Conservation (phyloP, 73 alveolate species). For the Durusdinium trenchii region DNA sequence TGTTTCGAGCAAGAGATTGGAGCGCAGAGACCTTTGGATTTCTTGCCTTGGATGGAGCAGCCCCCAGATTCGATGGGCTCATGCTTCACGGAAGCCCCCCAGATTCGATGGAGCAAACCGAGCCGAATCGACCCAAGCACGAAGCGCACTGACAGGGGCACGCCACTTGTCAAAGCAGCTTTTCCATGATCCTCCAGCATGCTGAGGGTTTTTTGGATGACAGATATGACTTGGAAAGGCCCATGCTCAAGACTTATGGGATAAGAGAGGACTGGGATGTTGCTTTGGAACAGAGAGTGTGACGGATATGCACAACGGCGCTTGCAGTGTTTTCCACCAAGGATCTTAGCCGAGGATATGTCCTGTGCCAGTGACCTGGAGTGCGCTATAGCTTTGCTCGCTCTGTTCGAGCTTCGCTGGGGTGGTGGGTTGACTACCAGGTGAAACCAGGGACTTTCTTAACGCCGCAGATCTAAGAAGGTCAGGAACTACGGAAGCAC, state of each 20-base stretch:
- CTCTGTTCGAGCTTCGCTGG: neutral
- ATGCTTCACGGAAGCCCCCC: no score
- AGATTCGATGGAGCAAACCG: no score
- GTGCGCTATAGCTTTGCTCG: neutral
- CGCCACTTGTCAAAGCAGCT: no score
- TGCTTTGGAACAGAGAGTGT: neutral
- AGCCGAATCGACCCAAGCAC: no score
- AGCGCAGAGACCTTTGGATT: no score
- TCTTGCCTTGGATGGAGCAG: no score
- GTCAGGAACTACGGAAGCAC: neutral
- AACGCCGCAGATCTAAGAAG: neutral
- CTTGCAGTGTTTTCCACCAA: neutral
- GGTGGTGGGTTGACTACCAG: neutral
- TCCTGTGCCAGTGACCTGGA: slow-evolving; percentile 40
- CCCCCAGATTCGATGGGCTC: no score
- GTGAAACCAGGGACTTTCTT: neutral
- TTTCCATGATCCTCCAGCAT: neutral
- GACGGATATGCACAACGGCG: no score
- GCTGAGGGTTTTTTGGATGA: neutral
- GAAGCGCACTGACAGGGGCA: no score
- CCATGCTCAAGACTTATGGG: neutral
- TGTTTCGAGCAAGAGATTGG: no score
- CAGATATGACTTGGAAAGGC: neutral
- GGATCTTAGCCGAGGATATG: slow-evolving; percentile 48
- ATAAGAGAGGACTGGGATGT: neutral